phyloP scores from a whole-genome alignment of 768 basidiomycete species.

The Neoboletus magnificus region DNA sequence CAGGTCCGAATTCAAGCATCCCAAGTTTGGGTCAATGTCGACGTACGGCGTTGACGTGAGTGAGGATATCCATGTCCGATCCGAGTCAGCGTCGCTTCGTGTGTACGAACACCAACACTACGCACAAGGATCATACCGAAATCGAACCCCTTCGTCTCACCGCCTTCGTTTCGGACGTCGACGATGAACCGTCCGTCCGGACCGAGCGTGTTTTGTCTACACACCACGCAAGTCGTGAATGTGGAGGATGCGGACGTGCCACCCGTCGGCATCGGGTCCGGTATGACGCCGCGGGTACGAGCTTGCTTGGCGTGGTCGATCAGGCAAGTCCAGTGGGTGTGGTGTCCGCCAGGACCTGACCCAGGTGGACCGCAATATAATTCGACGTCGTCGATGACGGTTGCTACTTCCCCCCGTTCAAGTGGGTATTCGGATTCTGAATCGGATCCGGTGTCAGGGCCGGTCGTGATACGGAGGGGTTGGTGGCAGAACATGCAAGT shows the following conservation, averaged over 20 bases:
- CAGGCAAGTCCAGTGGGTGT: slow-evolving; percentile 28
- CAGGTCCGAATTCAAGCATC: neutral
- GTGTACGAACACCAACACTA: neutral
- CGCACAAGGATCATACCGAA: slow-evolving; percentile 27
- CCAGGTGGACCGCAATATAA: slow-evolving; percentile 22
- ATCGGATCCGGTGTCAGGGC: slow-evolving; percentile 4
- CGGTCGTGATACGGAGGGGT: slow-evolving; percentile 10
- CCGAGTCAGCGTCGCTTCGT: neutral
- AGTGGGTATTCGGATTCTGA: neutral
- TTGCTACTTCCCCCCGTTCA: neutral
- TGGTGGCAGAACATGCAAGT: slow-evolving; percentile 25
- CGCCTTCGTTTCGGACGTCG: slow-evolving; percentile 27
- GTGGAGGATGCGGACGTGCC: neutral
- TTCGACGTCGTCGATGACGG: slow-evolving; percentile 25
- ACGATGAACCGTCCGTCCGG: slow-evolving; percentile 19
- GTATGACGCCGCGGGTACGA: neutral
- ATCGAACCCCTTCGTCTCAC: slow-evolving; percentile 24
- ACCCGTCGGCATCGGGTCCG: neutral
- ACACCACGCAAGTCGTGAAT: slow-evolving; percentile 13
- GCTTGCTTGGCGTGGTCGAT: slow-evolving; percentile 17
- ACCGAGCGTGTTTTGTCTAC: slow-evolving; percentile 16
- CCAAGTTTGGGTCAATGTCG: neutral
- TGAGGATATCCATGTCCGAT: neutral
- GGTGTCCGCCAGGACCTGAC: slow-evolving; percentile 21
- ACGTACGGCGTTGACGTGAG: neutral